These are phyloP conservation scores for Pichia insulana DNA, from an alignment of 805 yeast species.

Conservation along the genomic window DNA sequence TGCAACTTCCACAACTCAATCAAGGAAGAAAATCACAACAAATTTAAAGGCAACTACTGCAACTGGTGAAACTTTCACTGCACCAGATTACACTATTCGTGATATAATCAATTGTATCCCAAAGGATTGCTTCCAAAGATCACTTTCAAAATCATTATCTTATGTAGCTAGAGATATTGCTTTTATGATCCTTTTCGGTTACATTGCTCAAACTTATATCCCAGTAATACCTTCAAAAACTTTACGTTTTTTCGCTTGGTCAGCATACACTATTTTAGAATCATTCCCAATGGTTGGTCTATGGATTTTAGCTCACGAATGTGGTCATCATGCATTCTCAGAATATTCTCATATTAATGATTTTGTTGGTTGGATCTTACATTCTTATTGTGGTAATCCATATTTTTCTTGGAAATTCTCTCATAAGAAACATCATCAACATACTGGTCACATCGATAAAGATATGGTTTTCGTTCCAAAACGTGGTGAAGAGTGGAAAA, in stretches of 20 bases:
- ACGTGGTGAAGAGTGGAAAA: slow-evolving; percentile 38
- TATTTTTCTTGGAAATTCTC: slow-evolving; percentile 56
- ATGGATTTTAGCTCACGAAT: slow-evolving; percentile 58
- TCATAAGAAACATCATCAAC: slow-evolving; percentile 56
- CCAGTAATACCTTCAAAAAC: slow-evolving; percentile 30
- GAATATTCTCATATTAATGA: slow-evolving; percentile 47
- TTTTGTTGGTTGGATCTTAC: slow-evolving; percentile 51
- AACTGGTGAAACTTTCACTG: slow-evolving; percentile 45
- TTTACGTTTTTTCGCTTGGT: slow-evolving; percentile 34
- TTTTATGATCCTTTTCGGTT: slow-evolving; percentile 36
- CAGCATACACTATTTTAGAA: slow-evolving; percentile 31
- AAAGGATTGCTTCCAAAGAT: slow-evolving; percentile 50
- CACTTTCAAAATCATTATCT: slow-evolving; percentile 37
- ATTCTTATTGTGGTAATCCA: slow-evolving; percentile 49
- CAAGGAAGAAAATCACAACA: slow-evolving; percentile 7
- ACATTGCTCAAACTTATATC: slow-evolving; percentile 34
- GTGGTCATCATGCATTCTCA: slow-evolving; percentile 57
- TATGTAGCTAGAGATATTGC: slow-evolving; percentile 47
- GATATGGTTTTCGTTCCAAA: slow-evolving; percentile 55
- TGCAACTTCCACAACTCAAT: not conserved
- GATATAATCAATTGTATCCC: slow-evolving; percentile 52
- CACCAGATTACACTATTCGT: slow-evolving; percentile 54
- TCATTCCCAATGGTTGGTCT: slow-evolving; percentile 49
- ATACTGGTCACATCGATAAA: slow-evolving; percentile 50
- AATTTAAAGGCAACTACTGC: slow-evolving; percentile 37